phyloP scores from a whole-genome alignment of 495 filamentous ascomycete genomes.

The Penicilliopsis zonata region DNA sequence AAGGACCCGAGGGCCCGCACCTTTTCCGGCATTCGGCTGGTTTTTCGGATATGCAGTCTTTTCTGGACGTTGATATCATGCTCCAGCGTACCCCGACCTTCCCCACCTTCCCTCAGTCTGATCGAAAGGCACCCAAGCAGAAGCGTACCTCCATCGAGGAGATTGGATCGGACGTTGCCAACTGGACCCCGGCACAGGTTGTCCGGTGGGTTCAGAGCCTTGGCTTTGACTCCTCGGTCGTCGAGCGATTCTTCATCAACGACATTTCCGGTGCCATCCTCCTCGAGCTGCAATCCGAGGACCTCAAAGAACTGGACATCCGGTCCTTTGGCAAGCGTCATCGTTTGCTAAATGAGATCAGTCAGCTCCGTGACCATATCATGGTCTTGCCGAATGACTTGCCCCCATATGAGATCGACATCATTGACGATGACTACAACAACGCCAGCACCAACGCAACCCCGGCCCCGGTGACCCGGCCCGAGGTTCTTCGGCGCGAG shows the following conservation, averaged over 20 bases:
- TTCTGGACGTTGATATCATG: constrained; percentile 44
- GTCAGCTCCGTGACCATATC: constrained; percentile 2
- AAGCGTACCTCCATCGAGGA: constrained; percentile 13
- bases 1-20: constrained; percentile 73
- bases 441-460: too few relatives aligned
- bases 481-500: too few relatives aligned
- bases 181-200: constrained; percentile 42
- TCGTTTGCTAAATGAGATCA: constrained; percentile 71
- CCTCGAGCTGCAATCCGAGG: constrained; percentile 75
- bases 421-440: too few relatives aligned
- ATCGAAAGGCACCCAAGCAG: constrained; percentile 21
- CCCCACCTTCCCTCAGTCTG: constrained; percentile 3
- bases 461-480: too few relatives aligned
- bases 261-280: constrained; percentile 83
- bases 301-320: constrained; percentile 89
- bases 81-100: constrained; percentile 53
- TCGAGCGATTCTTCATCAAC: constrained; percentile 78
- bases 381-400: background rate
- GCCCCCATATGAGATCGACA: too few relatives aligned
- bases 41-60: constrained; percentile 19
- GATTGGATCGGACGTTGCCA: constrained; percentile 14
- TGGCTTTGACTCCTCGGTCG: constrained; percentile 56
- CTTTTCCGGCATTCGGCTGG: constrained; percentile 54
- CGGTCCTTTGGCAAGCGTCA: constrained; percentile 87
- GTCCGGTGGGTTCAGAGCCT: constrained; percentile 64